phyloP scores from a whole-genome alignment of 257 asterid species.

The Mitragyna speciosa region DNA sequence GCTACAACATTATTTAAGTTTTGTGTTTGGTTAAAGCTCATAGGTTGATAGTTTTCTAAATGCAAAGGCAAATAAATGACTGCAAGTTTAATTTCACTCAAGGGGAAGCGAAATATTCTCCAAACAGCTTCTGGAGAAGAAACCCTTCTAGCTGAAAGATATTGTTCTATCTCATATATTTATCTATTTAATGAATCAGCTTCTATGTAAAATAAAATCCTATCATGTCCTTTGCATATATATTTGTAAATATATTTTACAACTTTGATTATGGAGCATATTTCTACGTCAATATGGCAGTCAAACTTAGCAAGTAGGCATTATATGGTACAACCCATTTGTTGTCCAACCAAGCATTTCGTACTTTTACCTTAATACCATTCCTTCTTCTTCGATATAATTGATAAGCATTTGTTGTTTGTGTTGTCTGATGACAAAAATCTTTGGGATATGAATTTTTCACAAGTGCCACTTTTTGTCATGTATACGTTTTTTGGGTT shows the following conservation, averaged over 20 bases:
- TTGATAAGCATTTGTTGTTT: neutral
- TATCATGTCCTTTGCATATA: neutral
- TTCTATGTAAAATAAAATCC: neutral
- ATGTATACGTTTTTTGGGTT: no score
- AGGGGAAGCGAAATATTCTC: neutral
- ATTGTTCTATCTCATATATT: neutral
- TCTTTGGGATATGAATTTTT: constrained; percentile 3
- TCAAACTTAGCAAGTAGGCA: no score
- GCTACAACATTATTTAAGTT: no score
- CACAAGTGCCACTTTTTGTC: neutral
- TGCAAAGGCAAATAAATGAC: no score
- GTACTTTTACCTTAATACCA: neutral
- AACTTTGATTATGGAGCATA: constrained; percentile 10
- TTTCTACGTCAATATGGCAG: no score
- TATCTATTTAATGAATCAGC: neutral
- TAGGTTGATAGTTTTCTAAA: neutral
- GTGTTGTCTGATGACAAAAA: neutral
- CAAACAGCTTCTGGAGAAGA: neutral
- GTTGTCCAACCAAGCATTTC: neutral
- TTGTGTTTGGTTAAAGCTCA: neutral
- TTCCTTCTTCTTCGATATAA: neutral
- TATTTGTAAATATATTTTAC: constrained; percentile 4
- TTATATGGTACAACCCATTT: no score
- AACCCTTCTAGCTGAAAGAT: neutral
- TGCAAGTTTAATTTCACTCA: neutral